Evolutionary conservation across 2,329 filamentous ascomycete genomes (phyloP).

Genomic region (Colletotrichum tropicale): DNA sequence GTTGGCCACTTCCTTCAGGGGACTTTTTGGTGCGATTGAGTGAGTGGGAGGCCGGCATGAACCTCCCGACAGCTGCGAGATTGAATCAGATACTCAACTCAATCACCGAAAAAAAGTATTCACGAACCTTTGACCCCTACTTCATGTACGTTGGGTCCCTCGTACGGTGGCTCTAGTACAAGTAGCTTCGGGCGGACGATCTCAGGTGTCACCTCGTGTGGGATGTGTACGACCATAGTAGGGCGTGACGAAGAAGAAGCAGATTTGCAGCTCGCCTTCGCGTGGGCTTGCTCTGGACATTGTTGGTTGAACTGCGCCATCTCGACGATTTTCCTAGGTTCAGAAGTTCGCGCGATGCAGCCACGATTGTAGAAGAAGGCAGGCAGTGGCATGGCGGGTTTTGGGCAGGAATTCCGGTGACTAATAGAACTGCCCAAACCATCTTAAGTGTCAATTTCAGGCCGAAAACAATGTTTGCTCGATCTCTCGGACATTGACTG

Average conservation of each 20-base stretch:
- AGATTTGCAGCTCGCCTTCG: background rate
- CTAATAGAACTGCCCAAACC: background rate
- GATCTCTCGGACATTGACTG: background rate
- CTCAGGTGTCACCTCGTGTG: background rate
- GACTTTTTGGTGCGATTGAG: background rate
- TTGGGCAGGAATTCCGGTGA: background rate
- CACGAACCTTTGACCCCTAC: background rate
- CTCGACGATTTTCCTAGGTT: background rate
- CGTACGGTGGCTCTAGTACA: background rate
- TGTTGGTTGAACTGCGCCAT: background rate
- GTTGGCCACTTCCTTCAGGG: background rate
- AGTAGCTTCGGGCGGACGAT: background rate
- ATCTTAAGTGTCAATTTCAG: background rate
- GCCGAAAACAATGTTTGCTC: background rate
- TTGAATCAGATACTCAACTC: background rate
- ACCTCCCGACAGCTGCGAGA: background rate
- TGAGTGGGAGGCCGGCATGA: background rate
- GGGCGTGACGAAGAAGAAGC: background rate
- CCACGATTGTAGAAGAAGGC: background rate
- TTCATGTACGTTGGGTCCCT: background rate
- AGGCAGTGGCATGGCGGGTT: background rate
- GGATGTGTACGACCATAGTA: background rate
- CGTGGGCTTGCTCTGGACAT: background rate
- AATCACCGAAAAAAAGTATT: background rate
- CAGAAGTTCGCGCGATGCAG: background rate